Conservation (phyloP, 345 rosid genomes). For the Melaleuca quinquenervia region DNA sequence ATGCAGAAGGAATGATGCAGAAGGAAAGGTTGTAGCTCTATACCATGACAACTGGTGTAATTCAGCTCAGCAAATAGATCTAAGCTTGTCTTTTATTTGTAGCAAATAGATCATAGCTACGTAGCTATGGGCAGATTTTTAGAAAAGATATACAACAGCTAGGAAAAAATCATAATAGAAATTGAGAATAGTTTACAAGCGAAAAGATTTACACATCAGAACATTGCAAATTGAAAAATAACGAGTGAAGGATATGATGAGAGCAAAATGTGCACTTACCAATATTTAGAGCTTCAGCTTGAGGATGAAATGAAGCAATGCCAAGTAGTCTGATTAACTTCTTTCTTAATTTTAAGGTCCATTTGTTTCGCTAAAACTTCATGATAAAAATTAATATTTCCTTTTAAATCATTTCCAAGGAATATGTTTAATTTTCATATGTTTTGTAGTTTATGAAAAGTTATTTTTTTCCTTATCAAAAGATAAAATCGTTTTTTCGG, state of each 20-base stretch:
- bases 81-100: background rate
- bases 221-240: background rate
- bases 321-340: background rate
- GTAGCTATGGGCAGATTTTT: background rate
- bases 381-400: too few relatives aligned
- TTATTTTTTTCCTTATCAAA: background rate
- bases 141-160: background rate
- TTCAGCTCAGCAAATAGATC: background rate
- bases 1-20: background rate
- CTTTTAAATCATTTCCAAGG: background rate
- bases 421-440: background rate
- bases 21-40: background rate
- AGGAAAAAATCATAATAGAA: background rate
- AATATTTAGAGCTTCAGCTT: background rate
- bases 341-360: background rate
- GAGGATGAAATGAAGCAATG: background rate
- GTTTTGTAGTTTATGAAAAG: background rate
- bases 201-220: background rate
- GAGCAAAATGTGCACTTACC: background rate
- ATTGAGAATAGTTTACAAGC: background rate
- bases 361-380: background rate
- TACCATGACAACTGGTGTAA: background rate
- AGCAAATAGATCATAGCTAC: too few relatives aligned
- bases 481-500: background rate
- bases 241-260: background rate